phyloP scores from a whole-genome alignment of 176 grass and related monocot genomes.

The Aegilops bicornis region DNA sequence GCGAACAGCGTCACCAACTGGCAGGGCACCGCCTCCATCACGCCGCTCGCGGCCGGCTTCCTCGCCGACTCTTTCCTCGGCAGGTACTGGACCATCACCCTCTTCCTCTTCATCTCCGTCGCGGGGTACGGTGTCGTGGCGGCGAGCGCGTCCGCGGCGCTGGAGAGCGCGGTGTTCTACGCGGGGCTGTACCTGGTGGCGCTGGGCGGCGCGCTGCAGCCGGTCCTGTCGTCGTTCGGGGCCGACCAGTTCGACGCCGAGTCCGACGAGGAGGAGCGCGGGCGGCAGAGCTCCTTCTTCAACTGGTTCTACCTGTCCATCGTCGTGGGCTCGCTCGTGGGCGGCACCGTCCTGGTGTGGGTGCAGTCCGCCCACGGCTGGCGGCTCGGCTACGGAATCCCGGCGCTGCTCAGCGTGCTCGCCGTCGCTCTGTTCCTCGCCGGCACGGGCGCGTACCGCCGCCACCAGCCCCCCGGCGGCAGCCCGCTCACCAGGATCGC shows the following conservation, averaged over 20 bases:
- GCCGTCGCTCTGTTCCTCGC: neutral
- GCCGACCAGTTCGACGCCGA: constrained; percentile 48
- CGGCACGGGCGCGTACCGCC: neutral
- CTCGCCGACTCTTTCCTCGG: too few species aligned
- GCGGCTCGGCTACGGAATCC: neutral
- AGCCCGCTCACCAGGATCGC: neutral
- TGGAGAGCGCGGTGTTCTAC: constrained; percentile 29
- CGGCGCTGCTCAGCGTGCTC: neutral
- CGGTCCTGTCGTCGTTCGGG: constrained; percentile 44
- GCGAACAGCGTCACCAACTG: too few species aligned
- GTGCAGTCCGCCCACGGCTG: constrained; percentile 39
- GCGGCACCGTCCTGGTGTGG: constrained; percentile 58
- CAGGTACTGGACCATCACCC: too few species aligned
- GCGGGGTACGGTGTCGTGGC: constrained; percentile 37
- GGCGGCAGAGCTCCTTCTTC: constrained; percentile 34
- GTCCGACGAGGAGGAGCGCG: constrained; percentile 16
- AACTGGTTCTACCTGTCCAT: constrained; percentile 61
- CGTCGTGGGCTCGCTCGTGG: constrained; percentile 38
- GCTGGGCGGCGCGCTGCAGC: constrained; percentile 26
- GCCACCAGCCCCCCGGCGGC: neutral
- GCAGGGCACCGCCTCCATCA: too few species aligned
- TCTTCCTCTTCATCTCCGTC: too few species aligned
- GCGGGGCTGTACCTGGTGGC: constrained; percentile 52
- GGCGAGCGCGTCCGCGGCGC: constrained; percentile 21
- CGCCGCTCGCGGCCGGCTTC: too few species aligned